Conservation (phyloP, 1,284 basidiomycete species). For the Cryptococcus amylolentus region DNA sequence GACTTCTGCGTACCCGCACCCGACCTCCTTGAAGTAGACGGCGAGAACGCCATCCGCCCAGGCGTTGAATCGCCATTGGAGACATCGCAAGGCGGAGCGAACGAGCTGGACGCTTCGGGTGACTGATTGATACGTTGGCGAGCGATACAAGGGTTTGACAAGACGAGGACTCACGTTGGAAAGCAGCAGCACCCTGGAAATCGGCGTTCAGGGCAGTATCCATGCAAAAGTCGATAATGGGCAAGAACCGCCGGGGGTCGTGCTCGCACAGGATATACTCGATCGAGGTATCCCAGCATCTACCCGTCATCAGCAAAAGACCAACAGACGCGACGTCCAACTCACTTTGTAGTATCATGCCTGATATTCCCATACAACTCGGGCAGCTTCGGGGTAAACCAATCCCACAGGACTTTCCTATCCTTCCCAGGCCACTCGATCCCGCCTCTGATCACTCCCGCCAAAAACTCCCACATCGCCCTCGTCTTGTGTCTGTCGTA, state of each 20-base stretch:
- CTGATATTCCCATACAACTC: constrained; percentile 73
- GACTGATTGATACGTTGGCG: background rate
- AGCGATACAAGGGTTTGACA: constrained; percentile 52
- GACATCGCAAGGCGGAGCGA: constrained; percentile 61
- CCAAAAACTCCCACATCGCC: constrained; percentile 80
- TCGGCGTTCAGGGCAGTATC: constrained; percentile 64
- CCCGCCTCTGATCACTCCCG: constrained; percentile 71
- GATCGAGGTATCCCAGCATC: constrained; percentile 45
- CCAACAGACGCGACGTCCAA: constrained; percentile 5
- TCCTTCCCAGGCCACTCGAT: constrained; percentile 80
- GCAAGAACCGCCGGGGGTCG: constrained; percentile 79
- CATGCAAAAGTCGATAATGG: constrained; percentile 75
- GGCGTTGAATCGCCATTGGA: constrained; percentile 72
- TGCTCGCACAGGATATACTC: constrained; percentile 67
- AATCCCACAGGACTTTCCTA: constrained; percentile 68
- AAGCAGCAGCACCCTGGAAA: constrained; percentile 71
- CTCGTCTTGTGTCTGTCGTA: constrained; percentile 86
- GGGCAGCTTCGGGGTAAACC: constrained; percentile 69
- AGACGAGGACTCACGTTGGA: constrained; percentile 65
- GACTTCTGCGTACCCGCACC: constrained; percentile 79
- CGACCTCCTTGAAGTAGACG: constrained; percentile 68
- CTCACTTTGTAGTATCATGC: constrained; percentile 69
- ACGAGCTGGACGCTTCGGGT: constrained; percentile 31
- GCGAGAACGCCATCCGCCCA: constrained; percentile 66
- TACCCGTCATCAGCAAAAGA: constrained; percentile 12